Evolutionary conservation across 1,139 yeast species (phyloP).

Genomic region (Hanseniaspora uvarum): DNA sequence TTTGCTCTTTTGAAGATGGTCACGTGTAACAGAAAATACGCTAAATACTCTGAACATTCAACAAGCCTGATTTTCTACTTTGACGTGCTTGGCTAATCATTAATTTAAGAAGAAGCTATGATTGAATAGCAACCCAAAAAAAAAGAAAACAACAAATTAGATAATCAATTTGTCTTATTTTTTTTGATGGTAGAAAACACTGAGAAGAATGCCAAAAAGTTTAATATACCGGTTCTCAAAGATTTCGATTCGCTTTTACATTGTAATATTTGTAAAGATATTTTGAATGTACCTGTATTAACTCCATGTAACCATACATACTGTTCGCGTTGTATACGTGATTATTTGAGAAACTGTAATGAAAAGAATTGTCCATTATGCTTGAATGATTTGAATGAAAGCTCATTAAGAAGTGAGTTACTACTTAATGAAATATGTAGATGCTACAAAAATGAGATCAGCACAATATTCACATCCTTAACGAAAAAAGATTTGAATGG

Average conservation of each 20-base stretch:
- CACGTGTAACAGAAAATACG: neutral
- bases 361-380: constrained; percentile 73
- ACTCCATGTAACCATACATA: constrained; percentile 85
- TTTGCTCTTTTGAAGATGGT: neutral
- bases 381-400: constrained; percentile 58
- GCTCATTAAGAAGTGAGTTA: constrained; percentile 56
- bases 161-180: too few relatives aligned
- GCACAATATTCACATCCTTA: constrained; percentile 28
- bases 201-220: constrained; percentile 35
- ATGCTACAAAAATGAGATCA: constrained; percentile 39
- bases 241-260: constrained; percentile 62
- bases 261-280: constrained; percentile 89
- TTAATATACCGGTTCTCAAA: constrained; percentile 41
- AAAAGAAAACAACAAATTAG: neutral
- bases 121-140: neutral
- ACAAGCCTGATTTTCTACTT: neutral
- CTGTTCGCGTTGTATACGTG: constrained; percentile 80
- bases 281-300: constrained; percentile 68
- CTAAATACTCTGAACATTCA: neutral
- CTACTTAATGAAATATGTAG: constrained; percentile 63
- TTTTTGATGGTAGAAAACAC: neutral
- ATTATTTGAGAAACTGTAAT: constrained; percentile 42
- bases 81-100: neutral
- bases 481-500: neutral
- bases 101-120: neutral